Conservation (phyloP, 352 stramenopile species). For the Phytophthora uliginosa region DNA sequence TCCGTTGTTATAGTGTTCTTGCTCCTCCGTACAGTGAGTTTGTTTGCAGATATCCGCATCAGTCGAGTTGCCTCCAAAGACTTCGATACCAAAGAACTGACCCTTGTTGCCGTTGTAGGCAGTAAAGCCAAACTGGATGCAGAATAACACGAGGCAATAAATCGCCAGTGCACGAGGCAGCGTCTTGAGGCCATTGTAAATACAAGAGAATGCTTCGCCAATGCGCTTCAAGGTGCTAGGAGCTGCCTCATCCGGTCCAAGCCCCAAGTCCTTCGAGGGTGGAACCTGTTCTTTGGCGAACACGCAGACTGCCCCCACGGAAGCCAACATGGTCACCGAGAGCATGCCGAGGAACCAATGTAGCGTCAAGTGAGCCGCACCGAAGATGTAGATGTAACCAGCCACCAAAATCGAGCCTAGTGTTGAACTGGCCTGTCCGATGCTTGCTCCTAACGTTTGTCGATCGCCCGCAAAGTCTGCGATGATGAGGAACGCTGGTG, state of each 20-base stretch:
- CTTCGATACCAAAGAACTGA: slow-evolving; percentile 71
- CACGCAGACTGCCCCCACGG: slow-evolving; percentile 58
- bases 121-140: slow-evolving; percentile 66
- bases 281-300: slow-evolving; percentile 61
- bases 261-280: slow-evolving; percentile 36
- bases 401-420: slow-evolving; percentile 73
- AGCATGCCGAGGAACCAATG: slow-evolving; percentile 81
- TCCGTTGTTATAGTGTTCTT: slow-evolving; percentile 63
- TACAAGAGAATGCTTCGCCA: slow-evolving; percentile 51
- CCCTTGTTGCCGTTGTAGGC: slow-evolving; percentile 76
- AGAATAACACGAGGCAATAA: slow-evolving; percentile 70
- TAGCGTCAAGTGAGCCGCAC: slow-evolving; percentile 71
- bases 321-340: slow-evolving; percentile 69
- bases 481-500: slow-evolving; percentile 75
- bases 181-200: slow-evolving; percentile 54
- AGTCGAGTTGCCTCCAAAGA: slow-evolving; percentile 56
- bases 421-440: slow-evolving; percentile 73
- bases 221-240: slow-evolving; percentile 36
- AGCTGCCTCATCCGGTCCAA: slow-evolving; percentile 21
- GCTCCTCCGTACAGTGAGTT: slow-evolving; percentile 36
- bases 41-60: slow-evolving; percentile 54
- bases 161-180: slow-evolving; percentile 49
- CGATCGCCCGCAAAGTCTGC: slow-evolving; percentile 80
- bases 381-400: slow-evolving; percentile 80
- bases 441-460: slow-evolving; percentile 69